A percentile compares a stretch with the other conserved stretches of the same genome.
phyloP scores from a whole-genome alignment of 1,284 basidiomycete genomes.

The Melampsora americana region DNA sequence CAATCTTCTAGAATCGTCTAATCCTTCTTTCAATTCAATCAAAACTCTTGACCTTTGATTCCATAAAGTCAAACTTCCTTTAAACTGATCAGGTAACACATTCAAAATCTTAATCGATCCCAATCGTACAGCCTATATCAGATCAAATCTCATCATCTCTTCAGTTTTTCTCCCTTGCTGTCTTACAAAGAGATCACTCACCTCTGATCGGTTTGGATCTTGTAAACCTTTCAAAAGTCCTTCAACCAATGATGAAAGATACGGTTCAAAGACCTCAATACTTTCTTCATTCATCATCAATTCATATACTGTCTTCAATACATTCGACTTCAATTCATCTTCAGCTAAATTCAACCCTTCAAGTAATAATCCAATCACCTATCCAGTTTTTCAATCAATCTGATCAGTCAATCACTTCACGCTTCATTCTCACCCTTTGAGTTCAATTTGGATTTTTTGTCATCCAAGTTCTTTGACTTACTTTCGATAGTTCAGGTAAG shows the following conservation, averaged over 20 bases:
- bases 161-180: conserved; percentile 12
- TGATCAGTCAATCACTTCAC: neutral
- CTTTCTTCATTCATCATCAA: conserved; percentile 65
- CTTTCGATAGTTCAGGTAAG: conserved; percentile 16
- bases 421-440: neutral
- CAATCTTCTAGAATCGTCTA: conserved; percentile 77
- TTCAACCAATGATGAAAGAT: conserved; percentile 68
- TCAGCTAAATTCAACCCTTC: conserved; percentile 76
- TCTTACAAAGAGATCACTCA: neutral
- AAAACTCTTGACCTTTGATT: conserved; percentile 70
- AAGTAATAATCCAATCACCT: conserved; percentile 84
- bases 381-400: conserved; percentile 15
- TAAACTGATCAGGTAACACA: conserved; percentile 70
- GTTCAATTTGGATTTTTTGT: neutral
- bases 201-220: conserved; percentile 14
- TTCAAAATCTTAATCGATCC: conserved; percentile 72
- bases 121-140: conserved; percentile 66
- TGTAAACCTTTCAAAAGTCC: conserved; percentile 66
- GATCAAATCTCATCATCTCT: neutral
- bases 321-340: conserved; percentile 68
- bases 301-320: conserved; percentile 73
- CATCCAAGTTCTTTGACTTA: neutral
- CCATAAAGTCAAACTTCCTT: conserved; percentile 62
- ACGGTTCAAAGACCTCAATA: conserved; percentile 62
- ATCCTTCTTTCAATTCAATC: conserved; percentile 66